phyloP scores from a whole-genome alignment of 495 filamentous ascomycete species.

The Penicillium pulvis region DNA sequence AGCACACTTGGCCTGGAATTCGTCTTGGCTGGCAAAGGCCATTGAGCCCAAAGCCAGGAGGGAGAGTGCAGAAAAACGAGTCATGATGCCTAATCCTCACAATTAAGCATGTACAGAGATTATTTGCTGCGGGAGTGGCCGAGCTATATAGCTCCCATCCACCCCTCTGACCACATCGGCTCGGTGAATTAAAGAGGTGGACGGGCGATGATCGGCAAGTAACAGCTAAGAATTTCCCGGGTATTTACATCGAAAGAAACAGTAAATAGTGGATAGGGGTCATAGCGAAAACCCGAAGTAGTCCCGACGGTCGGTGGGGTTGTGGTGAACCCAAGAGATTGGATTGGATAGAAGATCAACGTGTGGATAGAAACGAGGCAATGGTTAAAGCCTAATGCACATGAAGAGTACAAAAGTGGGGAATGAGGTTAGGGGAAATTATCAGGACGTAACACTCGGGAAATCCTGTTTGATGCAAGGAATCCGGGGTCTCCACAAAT shows the following conservation, averaged over 20 bases:
- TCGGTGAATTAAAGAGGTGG: not conserved
- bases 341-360: not conserved
- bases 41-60: conserved; percentile 28
- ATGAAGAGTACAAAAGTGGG: not conserved
- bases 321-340: not conserved
- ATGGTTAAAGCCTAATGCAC: not conserved
- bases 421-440: not conserved
- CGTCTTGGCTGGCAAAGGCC: conserved; percentile 31
- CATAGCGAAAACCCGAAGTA: conserved; percentile 19
- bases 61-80: conserved; percentile 20
- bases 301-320: conserved; percentile 6
- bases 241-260: not conserved
- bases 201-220: conserved; percentile 16
- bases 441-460: not conserved
- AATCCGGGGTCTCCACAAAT: conserved; percentile 27
- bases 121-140: not conserved
- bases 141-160: conserved; percentile 11
- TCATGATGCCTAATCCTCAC: conserved; percentile 14
- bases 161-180: not conserved
- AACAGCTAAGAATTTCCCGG: conserved; percentile 12
- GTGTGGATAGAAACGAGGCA: not conserved
- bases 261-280: not conserved
- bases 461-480: not conserved
- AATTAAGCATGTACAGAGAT: not conserved
- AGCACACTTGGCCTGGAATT: conserved; percentile 34